Percentiles rank a stretch among this genome's conserved stretches.
These are phyloP conservation scores for Pleurotus tuber-regium DNA, from an alignment of 768 basidiomycete genomes.

Conservation along the genomic window DNA sequence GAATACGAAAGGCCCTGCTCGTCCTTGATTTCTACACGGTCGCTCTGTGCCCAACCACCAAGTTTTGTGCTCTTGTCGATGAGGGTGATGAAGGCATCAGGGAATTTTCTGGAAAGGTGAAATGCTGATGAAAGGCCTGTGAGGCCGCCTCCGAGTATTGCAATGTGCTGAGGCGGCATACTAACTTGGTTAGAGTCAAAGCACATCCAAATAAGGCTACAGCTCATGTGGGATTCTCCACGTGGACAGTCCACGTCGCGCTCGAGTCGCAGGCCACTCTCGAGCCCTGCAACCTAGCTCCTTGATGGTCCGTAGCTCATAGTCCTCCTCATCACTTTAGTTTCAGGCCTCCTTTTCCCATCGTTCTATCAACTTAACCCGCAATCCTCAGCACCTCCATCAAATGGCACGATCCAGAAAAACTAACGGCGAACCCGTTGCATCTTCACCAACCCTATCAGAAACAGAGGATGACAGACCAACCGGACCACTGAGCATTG, in stretches of 20 bases:
- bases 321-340: neutral
- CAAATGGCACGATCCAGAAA: slow-evolving; percentile 6
- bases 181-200: neutral
- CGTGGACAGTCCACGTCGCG: slow-evolving; percentile 5
- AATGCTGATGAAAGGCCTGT: slow-evolving; percentile 82
- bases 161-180: slow-evolving; percentile 46
- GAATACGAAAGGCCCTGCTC: slow-evolving; percentile 22
- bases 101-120: slow-evolving; percentile 68
- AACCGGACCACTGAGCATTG: slow-evolving; percentile 51
- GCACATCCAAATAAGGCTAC: neutral
- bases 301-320: neutral
- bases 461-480: slow-evolving; percentile 30
- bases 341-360: neutral
- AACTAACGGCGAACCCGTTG: slow-evolving; percentile 1
- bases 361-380: neutral
- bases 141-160: slow-evolving; percentile 78
- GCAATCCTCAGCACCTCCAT: neutral
- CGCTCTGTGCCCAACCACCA: slow-evolving; percentile 87
- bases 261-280: neutral
- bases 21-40: slow-evolving; percentile 42
- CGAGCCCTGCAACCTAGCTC: neutral
- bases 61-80: slow-evolving; percentile 61
- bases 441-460: slow-evolving; percentile 4
- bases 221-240: neutral
- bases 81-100: slow-evolving; percentile 56